Base-by-base conservation (phyloP, 1,139 yeast species). In the Hyphopichia khmerensis region DNA sequence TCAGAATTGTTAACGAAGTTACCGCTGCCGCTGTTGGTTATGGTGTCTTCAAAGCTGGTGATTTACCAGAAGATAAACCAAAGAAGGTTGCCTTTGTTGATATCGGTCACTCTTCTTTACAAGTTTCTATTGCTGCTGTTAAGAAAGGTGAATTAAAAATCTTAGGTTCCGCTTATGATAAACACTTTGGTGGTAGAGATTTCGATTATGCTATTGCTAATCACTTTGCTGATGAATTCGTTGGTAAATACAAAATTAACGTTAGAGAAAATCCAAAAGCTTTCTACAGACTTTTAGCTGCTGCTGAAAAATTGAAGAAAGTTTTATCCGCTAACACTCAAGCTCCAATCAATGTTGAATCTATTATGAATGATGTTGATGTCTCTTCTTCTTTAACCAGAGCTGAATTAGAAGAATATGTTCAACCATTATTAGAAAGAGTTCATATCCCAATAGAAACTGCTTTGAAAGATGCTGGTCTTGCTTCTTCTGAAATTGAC, bases 21-120 rank as follows among this genome's bases (percentile, higher is more conserved):
- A 91, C 99, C 47, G 98, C 99, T 48, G 99, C 99, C 47, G 98
- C 97, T 55, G 96, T 95, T 53, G 96, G 97, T 55, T 95, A 93
- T 75, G 99, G 99, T 77, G 97, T 93, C 49, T 93, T 93, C 84
- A 91, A 93, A 81, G 83, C 87, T 45, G 95, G 88, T 61, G 87
- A 93, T 56, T 93, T 96, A 67, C 89, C 87, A 53, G 97, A 89
- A 69, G 95, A 87, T 57, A 87, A 85, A 68, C 86, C 93, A 60
- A 84, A 87, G 75, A 86, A 80, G 62, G 89, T 93, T 56, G 97
- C 96, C 35, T 87, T 93, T 59, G 82, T 93, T 48, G 99, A 93
- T 70, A 88, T 95, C 67, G 99, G 99, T 57, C 96, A 93, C 78
- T 89, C 98, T 40, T 84, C 96, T 42, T 91, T 82, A 79, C 90